Percentiles rank a stretch among this genome's conserved stretches.
phyloP scores from a whole-genome alignment of 1,284 basidiomycete species.

The Ganoderma multipileum region DNA sequence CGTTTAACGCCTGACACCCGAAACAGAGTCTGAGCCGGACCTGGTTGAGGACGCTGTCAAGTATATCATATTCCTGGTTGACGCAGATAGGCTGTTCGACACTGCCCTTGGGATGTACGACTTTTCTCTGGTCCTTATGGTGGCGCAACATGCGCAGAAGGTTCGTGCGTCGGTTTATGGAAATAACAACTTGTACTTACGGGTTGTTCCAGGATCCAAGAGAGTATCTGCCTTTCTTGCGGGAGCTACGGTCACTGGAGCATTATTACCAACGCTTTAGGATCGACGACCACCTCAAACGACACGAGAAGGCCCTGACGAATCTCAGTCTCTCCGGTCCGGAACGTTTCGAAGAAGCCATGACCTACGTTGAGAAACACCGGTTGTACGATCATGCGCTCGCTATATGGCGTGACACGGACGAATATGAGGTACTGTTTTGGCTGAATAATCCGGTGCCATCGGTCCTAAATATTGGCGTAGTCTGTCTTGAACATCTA shows the following conservation, averaged over 20 bases:
- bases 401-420: constrained; percentile 72
- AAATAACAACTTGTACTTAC: background rate
- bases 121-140: constrained; percentile 93
- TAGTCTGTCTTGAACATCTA: constrained; percentile 74
- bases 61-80: constrained; percentile 98
- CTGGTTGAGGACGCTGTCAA: constrained; percentile 96
- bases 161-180: constrained; percentile 46
- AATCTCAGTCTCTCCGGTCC: constrained; percentile 82
- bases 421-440: constrained; percentile 62
- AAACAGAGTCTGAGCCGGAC: constrained; percentile 70
- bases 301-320: constrained; percentile 77
- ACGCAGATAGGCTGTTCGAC: constrained; percentile 92
- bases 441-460: background rate
- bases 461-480: background rate
- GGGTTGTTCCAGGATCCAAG: constrained; percentile 79
- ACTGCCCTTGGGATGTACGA: constrained; percentile 99
- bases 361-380: constrained; percentile 83
- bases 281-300: constrained; percentile 93
- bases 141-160: constrained; percentile 97
- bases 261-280: constrained; percentile 87
- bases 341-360: constrained; percentile 80
- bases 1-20: background rate
- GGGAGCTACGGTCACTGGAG: constrained; percentile 85
- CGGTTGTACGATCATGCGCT: constrained; percentile 81
- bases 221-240: constrained; percentile 97